These are phyloP conservation scores for Mangifera indica DNA, from an alignment of 345 rosid genomes.

Conservation along the genomic window DNA sequence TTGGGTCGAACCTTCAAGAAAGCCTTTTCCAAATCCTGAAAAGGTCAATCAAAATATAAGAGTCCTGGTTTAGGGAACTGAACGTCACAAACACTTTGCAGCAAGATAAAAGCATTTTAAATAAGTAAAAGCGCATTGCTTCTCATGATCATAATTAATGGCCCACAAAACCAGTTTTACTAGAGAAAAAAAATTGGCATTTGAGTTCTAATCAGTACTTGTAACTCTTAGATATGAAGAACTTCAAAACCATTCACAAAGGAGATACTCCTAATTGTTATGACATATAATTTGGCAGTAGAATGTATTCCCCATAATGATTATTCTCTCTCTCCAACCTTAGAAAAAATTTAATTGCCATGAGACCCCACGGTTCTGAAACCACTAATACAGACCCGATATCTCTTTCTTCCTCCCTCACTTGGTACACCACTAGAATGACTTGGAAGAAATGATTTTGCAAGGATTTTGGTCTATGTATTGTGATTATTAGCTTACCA, in stretches of 20 bases:
- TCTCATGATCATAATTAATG: too few relatives aligned
- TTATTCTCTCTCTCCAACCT: background rate
- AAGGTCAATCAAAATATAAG: background rate
- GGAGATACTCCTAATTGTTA: background rate
- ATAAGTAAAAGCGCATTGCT: too few relatives aligned
- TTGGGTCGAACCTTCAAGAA: conserved; percentile 51
- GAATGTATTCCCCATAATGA: background rate
- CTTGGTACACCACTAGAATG: background rate
- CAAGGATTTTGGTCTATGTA: background rate
- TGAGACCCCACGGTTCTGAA: background rate
- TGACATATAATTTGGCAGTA: background rate
- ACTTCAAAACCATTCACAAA: background rate
- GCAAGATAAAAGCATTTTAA: too few relatives aligned
- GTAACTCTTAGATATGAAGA: too few relatives aligned
- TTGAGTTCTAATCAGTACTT: background rate
- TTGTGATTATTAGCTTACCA: background rate
- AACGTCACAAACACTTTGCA: too few relatives aligned
- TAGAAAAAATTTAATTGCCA: too few relatives aligned
- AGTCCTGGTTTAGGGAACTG: background rate
- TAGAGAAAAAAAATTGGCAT: background rate
- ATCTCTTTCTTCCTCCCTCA: background rate
- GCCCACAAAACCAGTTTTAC: background rate
- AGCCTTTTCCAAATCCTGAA: conserved; percentile 50
- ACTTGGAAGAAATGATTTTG: background rate
- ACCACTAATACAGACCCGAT: too few relatives aligned